Percentiles rank a stretch among this genome's conserved stretches.
Evolutionary conservation across 345 rosid species (phyloP).

Genomic region (Eucalyptus curtisii): DNA sequence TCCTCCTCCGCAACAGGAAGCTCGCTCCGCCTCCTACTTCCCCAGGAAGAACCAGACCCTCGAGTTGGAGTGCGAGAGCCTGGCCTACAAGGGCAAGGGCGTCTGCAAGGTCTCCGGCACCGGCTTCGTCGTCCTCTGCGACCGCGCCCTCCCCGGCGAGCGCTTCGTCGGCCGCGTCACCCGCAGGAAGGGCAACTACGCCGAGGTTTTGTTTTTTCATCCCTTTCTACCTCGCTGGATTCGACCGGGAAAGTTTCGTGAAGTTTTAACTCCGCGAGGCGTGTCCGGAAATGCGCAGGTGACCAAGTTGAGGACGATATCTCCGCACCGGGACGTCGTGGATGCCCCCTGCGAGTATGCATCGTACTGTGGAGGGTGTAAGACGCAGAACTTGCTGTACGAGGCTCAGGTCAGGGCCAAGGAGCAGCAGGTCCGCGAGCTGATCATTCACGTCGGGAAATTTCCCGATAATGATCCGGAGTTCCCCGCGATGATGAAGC

Average conservation of each 20-base stretch:
- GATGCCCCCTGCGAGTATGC: conserved; percentile 95
- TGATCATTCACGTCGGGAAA: conserved; percentile 60
- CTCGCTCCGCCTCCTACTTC: conserved; percentile 20
- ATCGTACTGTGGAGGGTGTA: conserved; percentile 76
- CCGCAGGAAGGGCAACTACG: conserved; percentile 67
- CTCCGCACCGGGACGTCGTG: conserved; percentile 66
- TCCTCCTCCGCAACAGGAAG: neutral
- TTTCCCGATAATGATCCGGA: conserved; percentile 35
- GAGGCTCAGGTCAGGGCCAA: conserved; percentile 85
- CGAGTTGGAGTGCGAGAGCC: conserved; percentile 77
- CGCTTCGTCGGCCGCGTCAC: conserved; percentile 82
- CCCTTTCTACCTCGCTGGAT: neutral
- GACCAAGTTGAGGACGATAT: conserved; percentile 56
- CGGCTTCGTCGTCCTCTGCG: conserved; percentile 81
- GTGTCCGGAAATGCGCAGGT: conserved; percentile 20
- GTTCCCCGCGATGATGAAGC: conserved; percentile 38
- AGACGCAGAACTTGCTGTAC: conserved; percentile 67
- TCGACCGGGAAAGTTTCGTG: neutral
- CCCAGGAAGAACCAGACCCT: conserved; percentile 74
- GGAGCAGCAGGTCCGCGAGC: conserved; percentile 69
- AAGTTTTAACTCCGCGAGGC: neutral
- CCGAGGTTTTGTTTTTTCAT: conserved; percentile 40
- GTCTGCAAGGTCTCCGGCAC: conserved; percentile 69
- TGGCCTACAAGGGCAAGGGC: conserved; percentile 90
- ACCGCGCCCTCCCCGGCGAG: conserved; percentile 90